Conservation (phyloP, 1,284 basidiomycete species). For the Ganoderma sp. region DNA sequence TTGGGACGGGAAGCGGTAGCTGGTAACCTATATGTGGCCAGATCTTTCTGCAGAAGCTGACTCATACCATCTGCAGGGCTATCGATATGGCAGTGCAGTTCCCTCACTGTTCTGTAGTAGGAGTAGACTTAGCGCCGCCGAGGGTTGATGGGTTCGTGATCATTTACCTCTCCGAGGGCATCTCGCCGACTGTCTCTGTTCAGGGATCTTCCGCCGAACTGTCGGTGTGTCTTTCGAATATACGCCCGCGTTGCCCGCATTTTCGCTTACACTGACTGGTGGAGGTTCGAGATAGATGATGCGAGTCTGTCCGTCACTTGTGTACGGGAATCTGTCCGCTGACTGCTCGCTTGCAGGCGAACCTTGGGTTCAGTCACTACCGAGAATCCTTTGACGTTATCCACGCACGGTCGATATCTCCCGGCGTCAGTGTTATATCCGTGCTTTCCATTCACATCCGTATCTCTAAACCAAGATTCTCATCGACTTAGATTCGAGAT, state of each 20-base stretch:
- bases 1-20: constrained; percentile 45
- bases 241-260: neutral
- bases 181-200: constrained; percentile 6
- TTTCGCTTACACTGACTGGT: neutral
- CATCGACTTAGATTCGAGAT: constrained; percentile 39
- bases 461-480: neutral
- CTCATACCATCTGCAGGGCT: constrained; percentile 35
- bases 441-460: neutral
- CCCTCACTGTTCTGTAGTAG: constrained; percentile 44
- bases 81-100: constrained; percentile 45
- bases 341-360: constrained; percentile 35
- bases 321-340: constrained; percentile 8
- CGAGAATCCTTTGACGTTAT: constrained; percentile 40
- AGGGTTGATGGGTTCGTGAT: constrained; percentile 37
- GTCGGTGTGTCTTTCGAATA: constrained; percentile 37
- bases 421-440: constrained; percentile 33
- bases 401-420: constrained; percentile 40
- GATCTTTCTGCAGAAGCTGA: constrained; percentile 4
- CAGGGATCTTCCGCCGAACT: constrained; percentile 41
- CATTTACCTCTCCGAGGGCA: constrained; percentile 1
- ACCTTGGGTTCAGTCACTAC: constrained; percentile 44
- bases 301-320: constrained; percentile 29
- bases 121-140: constrained; percentile 43
- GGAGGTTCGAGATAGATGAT: constrained; percentile 45
- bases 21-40: constrained; percentile 36